These are phyloP conservation scores for Verticillium nubilum DNA, from an alignment of 2,329 filamentous ascomycete genomes.

Conservation along the genomic window DNA sequence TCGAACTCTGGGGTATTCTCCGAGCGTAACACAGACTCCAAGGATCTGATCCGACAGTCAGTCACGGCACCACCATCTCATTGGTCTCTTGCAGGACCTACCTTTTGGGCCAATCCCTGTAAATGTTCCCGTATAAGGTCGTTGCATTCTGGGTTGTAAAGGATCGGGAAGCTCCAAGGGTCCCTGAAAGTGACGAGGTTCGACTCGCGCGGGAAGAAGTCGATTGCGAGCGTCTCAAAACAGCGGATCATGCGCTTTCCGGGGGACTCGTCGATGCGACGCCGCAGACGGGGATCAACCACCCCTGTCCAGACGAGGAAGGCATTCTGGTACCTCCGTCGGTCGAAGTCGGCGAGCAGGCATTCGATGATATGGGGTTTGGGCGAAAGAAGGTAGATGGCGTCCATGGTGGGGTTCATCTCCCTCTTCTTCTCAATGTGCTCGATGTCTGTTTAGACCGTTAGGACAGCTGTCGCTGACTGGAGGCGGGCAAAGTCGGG, in stretches of 20 bases:
- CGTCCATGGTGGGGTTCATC: conserved; percentile 84
- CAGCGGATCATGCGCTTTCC: conserved; percentile 69
- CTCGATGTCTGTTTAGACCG: conserved; percentile 71
- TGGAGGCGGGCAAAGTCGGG: background rate
- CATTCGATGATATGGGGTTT: conserved; percentile 88
- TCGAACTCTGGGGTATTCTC: conserved; percentile 87
- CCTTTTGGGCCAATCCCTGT: conserved; percentile 82
- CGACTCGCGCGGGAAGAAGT: conserved; percentile 87
- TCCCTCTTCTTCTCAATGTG: conserved; percentile 82
- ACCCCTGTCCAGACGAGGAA: conserved; percentile 83
- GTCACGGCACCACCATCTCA: background rate
- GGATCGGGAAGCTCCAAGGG: conserved; percentile 88
- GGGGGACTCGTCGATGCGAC: conserved; percentile 67
- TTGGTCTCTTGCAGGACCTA: conserved; percentile 28
- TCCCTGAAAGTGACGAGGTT: conserved; percentile 88
- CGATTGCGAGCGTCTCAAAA: conserved; percentile 77
- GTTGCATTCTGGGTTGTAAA: conserved; percentile 90
- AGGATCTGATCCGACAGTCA: conserved; percentile 54
- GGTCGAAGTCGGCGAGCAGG: conserved; percentile 86
- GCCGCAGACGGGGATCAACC: conserved; percentile 63
- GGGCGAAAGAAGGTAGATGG: conserved; percentile 85
- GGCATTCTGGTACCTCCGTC: conserved; percentile 70
- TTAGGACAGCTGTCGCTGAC: conserved; percentile 6
- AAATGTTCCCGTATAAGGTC: conserved; percentile 76
- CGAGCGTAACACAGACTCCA: conserved; percentile 83